Evolutionary conservation across 345 rosid species (phyloP), one percentile per base, ranked within the genome.

Genomic region (Raphanus sativus): DNA sequence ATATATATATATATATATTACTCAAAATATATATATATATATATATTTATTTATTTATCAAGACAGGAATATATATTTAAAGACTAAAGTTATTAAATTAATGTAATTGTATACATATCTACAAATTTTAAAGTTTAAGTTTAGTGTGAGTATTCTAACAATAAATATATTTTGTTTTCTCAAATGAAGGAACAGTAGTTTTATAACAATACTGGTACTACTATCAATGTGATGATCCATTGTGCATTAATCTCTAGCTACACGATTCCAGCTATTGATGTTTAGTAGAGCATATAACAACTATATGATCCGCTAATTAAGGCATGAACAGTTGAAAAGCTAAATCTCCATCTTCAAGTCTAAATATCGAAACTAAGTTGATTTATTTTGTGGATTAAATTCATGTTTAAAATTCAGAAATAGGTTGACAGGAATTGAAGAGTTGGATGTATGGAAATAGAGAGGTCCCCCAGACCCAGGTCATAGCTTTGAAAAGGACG

Each of bases 401-500:
- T 42, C 13, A 15, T 40, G 4, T 62, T n/a, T 9, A 65, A 45
- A 56, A 0, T 4, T 56, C 9, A 71, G 15, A 58, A 71, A 36
- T 28, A 64, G 32, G 33, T 63, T 70, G 28, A 54, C 38, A 64
- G 59, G 48, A 64, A 66, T 24, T 15, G 62, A 66, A 71, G 67
- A 70, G 67, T 70, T 48, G 26, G 48, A 65, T 64, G 28, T 6
- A 25, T 38, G 40, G 59, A 38, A 62, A 63, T 78, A 78, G 81
- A 78, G 73, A 78, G 81, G 81, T 72, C 81, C 81, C 81, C 77
- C 48, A 25, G 33, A 45, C 69, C 52, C 50, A 78, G 69, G 77
- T 67, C 77, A 78, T 72, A 72, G 77, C 81, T 33, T 78, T 67
- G 74, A 78, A 73, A 78, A 78, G 81, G 77, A 78, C 77, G 73